Percentiles rank a stretch among this genome's conserved stretches.
These are phyloP conservation scores for Amanita subjunquillea DNA, from an alignment of 768 basidiomycete species.

Conservation along the genomic window DNA sequence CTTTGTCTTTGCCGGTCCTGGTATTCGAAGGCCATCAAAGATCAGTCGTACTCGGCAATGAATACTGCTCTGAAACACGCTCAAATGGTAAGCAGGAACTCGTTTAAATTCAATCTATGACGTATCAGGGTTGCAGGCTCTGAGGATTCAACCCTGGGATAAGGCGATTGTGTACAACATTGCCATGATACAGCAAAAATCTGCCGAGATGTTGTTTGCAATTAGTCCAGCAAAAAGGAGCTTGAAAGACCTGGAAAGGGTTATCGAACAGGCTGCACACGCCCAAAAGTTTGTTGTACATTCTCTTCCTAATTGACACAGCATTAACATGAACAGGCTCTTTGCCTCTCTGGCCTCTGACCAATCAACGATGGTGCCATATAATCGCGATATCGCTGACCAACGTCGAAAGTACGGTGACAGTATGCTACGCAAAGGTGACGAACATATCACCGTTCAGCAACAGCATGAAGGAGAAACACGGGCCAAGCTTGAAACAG, in stretches of 20 bases:
- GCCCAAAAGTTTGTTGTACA: conserved; percentile 64
- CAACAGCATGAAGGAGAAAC: conserved; percentile 61
- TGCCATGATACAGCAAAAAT: conserved; percentile 97
- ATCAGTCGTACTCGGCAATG: conserved; percentile 77
- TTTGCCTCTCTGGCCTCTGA: conserved; percentile 81
- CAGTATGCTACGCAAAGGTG: conserved; percentile 70
- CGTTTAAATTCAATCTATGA: neutral
- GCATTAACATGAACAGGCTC: conserved; percentile 35
- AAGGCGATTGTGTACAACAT: conserved; percentile 92
- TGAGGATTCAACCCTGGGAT: conserved; percentile 77
- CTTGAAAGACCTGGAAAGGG: conserved; percentile 67
- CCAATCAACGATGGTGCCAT: conserved; percentile 59
- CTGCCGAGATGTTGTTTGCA: conserved; percentile 79
- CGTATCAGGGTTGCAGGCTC: conserved; percentile 42
- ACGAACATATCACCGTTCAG: conserved; percentile 71
- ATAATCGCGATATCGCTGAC: conserved; percentile 79
- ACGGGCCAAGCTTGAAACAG: conserved; percentile 64
- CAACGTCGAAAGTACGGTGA: conserved; percentile 87
- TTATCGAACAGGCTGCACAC: conserved; percentile 71
- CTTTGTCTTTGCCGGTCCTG: conserved; percentile 86
- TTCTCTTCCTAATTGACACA: neutral
- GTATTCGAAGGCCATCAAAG: conserved; percentile 90
- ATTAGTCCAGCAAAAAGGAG: conserved; percentile 68
- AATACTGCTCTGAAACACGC: conserved; percentile 76
- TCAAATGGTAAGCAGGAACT: conserved; percentile 45